Conservation (phyloP, 176 grass and related monocot genomes). For the Saccharum spontaneum region DNA sequence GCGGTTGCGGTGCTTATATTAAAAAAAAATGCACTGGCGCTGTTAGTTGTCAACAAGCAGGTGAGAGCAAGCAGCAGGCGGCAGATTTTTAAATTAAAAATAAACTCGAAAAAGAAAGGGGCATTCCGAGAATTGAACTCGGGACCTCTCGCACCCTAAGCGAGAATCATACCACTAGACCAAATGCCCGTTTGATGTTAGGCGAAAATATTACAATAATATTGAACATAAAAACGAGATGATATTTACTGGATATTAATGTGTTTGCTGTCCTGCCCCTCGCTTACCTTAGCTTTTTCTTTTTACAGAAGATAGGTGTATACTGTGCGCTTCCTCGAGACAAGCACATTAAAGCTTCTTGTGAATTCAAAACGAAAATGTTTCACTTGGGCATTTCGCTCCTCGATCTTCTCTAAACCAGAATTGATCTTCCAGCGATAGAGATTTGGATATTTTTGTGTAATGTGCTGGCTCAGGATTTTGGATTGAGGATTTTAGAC, state of each 20-base stretch:
- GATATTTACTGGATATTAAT: too few relatives aligned
- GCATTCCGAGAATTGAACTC: constrained; percentile 99
- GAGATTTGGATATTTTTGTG: neutral
- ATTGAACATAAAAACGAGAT: too few relatives aligned
- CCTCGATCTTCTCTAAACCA: neutral
- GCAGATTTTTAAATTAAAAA: neutral
- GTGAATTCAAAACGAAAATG: neutral
- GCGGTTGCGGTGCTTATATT: neutral
- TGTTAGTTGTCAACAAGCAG: neutral
- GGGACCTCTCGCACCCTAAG: constrained; percentile 97
- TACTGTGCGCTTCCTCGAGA: too few relatives aligned
- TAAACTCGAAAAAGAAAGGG: neutral
- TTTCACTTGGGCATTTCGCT: neutral
- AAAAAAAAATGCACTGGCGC: neutral
- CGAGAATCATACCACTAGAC: constrained; percentile 99
- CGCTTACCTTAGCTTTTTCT: neutral
- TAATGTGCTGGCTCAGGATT: neutral
- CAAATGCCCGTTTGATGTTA: constrained; percentile 55
- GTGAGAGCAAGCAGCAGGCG: neutral
- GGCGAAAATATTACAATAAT: too few relatives aligned
- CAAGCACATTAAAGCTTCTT: too few relatives aligned
- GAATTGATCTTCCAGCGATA: neutral
- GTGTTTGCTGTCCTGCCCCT: neutral
- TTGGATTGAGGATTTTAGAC: neutral
- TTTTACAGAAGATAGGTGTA: neutral